Conservation (phyloP, 2,329 filamentous ascomycete genomes). For the Shiraia sp. region DNA sequence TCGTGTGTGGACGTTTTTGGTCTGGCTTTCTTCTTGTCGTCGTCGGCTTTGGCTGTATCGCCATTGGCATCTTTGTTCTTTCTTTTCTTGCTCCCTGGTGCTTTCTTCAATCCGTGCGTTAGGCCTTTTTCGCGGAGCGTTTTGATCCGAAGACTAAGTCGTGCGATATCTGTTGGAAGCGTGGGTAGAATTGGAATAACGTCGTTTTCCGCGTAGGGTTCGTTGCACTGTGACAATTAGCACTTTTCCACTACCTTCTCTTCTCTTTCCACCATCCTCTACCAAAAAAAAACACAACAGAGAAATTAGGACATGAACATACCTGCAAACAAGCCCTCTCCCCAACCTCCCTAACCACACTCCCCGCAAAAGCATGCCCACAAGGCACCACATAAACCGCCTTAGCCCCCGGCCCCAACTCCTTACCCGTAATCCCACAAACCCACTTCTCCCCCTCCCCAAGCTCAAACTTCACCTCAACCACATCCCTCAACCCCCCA, state of each 20-base stretch:
- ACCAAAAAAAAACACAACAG: no score
- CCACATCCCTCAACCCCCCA: constrained; percentile 80
- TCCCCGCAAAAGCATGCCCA: constrained; percentile 90
- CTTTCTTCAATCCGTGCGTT: constrained; percentile 88
- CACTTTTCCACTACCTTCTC: no score
- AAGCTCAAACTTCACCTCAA: constrained; percentile 77
- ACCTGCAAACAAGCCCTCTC: constrained; percentile 64
- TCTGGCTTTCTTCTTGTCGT: constrained; percentile 18
- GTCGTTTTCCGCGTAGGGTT: constrained; percentile 72
- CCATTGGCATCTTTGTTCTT: constrained; percentile 61
- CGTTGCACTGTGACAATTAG: constrained; percentile 79
- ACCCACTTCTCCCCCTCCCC: constrained; percentile 67
- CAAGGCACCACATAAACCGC: constrained; percentile 92
- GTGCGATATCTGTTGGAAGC: constrained; percentile 69
- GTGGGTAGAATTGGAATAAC: constrained; percentile 81
- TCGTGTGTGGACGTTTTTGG: not conserved
- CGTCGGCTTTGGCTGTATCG: constrained; percentile 20
- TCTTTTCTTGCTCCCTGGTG: constrained; percentile 67
- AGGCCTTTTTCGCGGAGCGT: constrained; percentile 73
- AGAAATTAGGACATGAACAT: no score
- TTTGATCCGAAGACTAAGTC: constrained; percentile 67
- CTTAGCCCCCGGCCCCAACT: constrained; percentile 76
- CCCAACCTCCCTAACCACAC: constrained; percentile 79
- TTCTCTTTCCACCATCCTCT: no score
- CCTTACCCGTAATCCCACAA: constrained; percentile 86